phyloP scores from a whole-genome alignment of 805 yeast species.

The Cyberlindnera euphorbiae region DNA sequence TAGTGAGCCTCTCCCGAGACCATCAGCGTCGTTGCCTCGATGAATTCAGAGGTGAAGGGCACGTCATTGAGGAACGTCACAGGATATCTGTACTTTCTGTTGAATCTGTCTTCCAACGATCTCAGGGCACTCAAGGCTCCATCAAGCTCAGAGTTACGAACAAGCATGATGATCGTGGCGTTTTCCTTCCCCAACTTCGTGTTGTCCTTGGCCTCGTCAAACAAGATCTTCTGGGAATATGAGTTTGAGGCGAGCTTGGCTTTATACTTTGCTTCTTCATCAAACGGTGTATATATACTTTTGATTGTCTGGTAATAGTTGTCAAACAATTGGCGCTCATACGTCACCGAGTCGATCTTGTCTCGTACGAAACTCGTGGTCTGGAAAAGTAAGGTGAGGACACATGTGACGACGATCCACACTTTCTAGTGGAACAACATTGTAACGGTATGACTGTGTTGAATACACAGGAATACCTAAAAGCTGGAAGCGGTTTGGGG shows the following conservation, averaged over 20 bases:
- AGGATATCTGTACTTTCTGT: constrained; percentile 58
- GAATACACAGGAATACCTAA: too few relatives aligned
- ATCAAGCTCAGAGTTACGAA: constrained; percentile 70
- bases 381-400: constrained; percentile 18
- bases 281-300: constrained; percentile 21
- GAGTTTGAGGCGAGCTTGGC: constrained; percentile 38
- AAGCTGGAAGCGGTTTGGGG: too few relatives aligned
- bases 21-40: constrained; percentile 52
- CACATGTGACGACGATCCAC: constrained; percentile 24
- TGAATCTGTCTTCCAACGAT: constrained; percentile 71
- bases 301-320: constrained; percentile 15
- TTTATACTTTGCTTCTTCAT: constrained; percentile 17
- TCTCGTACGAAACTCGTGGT: constrained; percentile 19
- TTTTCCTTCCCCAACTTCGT: constrained; percentile 54
- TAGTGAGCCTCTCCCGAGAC: constrained; percentile 63
- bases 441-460: neutral
- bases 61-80: constrained; percentile 80
- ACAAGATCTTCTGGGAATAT: constrained; percentile 28
- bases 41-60: constrained; percentile 61
- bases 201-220: constrained; percentile 29
- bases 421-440: constrained; percentile 25
- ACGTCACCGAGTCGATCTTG: constrained; percentile 18
- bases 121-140: constrained; percentile 76
- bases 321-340: constrained; percentile 14
- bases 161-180: constrained; percentile 85